Conservation (phyloP, 768 basidiomycete species). For the Mycena latifolia region DNA sequence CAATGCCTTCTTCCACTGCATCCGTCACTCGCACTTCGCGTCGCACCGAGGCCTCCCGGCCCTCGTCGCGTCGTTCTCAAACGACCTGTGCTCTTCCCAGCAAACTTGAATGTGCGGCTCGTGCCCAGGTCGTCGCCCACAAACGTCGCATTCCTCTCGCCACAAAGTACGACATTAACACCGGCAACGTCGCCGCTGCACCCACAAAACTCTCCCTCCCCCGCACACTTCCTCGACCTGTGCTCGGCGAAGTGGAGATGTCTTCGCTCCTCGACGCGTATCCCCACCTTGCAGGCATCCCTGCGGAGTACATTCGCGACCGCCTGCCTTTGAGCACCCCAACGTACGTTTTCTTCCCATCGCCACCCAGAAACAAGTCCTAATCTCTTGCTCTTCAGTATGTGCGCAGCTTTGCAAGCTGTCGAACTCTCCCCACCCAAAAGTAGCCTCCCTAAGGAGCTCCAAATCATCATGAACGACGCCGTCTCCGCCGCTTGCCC, state of each 20-base stretch:
- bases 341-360: slow-evolving; percentile 28
- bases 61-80: slow-evolving; percentile 15
- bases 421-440: neutral
- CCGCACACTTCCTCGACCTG: slow-evolving; percentile 38
- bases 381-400: slow-evolving; percentile 27
- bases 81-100: neutral
- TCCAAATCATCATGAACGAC: slow-evolving; percentile 42
- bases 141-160: slow-evolving; percentile 30
- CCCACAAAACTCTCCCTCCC: slow-evolving; percentile 34
- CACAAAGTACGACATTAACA: slow-evolving; percentile 21
- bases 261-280: slow-evolving; percentile 25
- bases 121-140: slow-evolving; percentile 16
- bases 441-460: slow-evolving; percentile 36
- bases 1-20: slow-evolving; percentile 21
- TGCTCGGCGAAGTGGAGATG: slow-evolving; percentile 33
- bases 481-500: slow-evolving; percentile 38
- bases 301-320: slow-evolving; percentile 38
- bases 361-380: slow-evolving; percentile 3
- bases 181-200: slow-evolving; percentile 1
- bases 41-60: slow-evolving; percentile 4
- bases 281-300: slow-evolving; percentile 32
- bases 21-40: slow-evolving; percentile 9
- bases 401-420: slow-evolving; percentile 33
- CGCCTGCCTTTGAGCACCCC: slow-evolving; percentile 24
- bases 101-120: slow-evolving; percentile 24